These are phyloP conservation scores for Boletus pseudo-olivaceus DNA, from an alignment of 768 basidiomycete genomes.

Conservation along the genomic window DNA sequence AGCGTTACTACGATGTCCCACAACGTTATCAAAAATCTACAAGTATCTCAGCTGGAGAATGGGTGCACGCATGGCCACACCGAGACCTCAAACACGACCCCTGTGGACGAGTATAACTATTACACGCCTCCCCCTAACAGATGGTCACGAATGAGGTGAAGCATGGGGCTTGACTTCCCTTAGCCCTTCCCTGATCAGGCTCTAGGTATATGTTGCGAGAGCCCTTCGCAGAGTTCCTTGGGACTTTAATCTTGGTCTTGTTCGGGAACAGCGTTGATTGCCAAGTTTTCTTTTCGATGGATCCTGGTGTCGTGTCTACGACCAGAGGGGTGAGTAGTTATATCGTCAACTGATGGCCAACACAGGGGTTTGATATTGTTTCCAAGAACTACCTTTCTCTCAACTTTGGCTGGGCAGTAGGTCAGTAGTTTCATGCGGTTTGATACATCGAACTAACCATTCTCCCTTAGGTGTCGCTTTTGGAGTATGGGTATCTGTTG, in stretches of 20 bases:
- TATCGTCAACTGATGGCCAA: background rate
- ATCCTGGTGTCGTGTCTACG: slow-evolving; percentile 38
- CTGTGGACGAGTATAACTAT: background rate
- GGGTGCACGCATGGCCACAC: background rate
- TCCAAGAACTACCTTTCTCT: slow-evolving; percentile 16
- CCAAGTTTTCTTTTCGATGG: slow-evolving; percentile 47
- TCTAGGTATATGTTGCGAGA: slow-evolving; percentile 45
- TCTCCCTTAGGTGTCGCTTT: slow-evolving; percentile 42
- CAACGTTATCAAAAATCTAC: background rate
- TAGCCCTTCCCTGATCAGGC: background rate
- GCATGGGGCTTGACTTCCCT: slow-evolving; percentile 2
- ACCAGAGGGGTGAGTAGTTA: slow-evolving; percentile 47
- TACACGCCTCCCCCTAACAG: slow-evolving; percentile 37
- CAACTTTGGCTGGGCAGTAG: slow-evolving; percentile 24
- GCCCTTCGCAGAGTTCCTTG: slow-evolving; percentile 59
- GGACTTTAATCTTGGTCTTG: slow-evolving; percentile 49
- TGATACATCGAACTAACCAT: background rate
- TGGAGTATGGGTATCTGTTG: slow-evolving; percentile 62
- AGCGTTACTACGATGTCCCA: background rate
- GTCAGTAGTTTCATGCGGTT: background rate
- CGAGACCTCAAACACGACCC: background rate
- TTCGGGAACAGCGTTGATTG: slow-evolving; percentile 54
- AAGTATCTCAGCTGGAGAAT: background rate
- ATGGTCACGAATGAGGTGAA: slow-evolving; percentile 52
- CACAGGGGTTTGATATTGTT: background rate